Conservation (phyloP, 768 basidiomycete genomes). For the Crucibulum laeve region DNA sequence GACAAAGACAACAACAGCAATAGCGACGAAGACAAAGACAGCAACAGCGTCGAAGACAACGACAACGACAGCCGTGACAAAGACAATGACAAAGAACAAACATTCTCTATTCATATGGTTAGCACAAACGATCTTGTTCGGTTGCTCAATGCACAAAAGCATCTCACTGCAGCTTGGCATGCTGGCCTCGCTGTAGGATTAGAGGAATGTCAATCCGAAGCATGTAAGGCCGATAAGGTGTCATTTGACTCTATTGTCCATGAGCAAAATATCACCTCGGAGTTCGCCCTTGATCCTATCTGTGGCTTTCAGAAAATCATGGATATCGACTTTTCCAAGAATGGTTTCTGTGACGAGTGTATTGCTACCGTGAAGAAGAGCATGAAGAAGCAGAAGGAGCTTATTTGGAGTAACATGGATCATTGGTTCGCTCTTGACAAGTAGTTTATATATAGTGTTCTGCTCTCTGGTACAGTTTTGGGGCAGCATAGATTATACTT, state of each 20-base stretch:
- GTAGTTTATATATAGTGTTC: too few species aligned
- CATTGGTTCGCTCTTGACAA: too few species aligned
- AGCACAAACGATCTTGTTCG: slow-evolving; percentile 4
- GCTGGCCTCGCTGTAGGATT: neutral
- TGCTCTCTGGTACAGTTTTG: too few species aligned
- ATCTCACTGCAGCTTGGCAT: slow-evolving; percentile 6
- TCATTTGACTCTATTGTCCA: neutral
- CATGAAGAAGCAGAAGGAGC: too few species aligned
- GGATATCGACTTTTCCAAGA: neutral
- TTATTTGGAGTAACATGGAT: too few species aligned
- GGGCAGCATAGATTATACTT: too few species aligned
- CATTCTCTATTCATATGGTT: slow-evolving; percentile 1
- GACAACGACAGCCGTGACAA: neutral
- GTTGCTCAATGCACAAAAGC: slow-evolving; percentile 6
- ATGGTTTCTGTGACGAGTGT: neutral
- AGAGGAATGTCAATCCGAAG: neutral
- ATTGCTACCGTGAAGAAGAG: neutral
- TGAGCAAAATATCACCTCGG: too few species aligned
- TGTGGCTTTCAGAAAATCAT: neutral
- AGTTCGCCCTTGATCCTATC: neutral
- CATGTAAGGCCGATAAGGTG: neutral
- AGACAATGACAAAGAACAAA: neutral
- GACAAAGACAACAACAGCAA: neutral
- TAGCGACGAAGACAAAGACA: neutral
- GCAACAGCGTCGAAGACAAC: neutral